Evolutionary conservation across 1,284 basidiomycete species (phyloP), one percentile per base, ranked within the genome.

Genomic region (Chalciporus sp.): DNA sequence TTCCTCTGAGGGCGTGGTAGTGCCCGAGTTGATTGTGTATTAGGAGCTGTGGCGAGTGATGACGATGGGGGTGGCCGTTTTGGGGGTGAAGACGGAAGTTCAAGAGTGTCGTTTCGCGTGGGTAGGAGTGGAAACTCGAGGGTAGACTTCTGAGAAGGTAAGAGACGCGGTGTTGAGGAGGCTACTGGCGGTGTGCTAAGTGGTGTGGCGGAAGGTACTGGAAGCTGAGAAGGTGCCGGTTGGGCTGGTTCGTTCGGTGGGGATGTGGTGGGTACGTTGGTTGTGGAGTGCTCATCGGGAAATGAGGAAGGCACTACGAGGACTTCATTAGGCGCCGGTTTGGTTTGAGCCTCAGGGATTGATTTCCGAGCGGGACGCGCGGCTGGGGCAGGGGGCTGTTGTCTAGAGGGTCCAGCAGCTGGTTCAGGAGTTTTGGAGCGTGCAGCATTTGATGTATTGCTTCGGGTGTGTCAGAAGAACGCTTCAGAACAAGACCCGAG

Each of bases 1-100:
- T 56, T 65, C n/a, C 3, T 37, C 14, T 44, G 47, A 11, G 44
- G 35, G 20, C 48, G 45, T 4, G 45, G 17, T 10, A 52, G 16
- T 23, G 31, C 43, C 26, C 8, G n/a, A 10, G 29, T 8, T n/a
- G 7, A 16, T 35, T 31, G 16, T 43, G 11, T 16, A 20, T 26
- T 8, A 37, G 35, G 35, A 16, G 7, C 12, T 29, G 7, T 56
- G 44, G 4, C 14, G 8, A 17, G 17, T 4, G n/a, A n/a, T 7
- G 35, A 7, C 7, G 44, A n/a, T 23, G 23, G 23, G 4, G 31
- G 9, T 26, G 17, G 53, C 35, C 17, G 47, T 7, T 48, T 23
- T 10, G 46, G 48, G 1, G 53, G 27, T 1, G 52, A 23, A 9
- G 54, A 45, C 16, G 35, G 7, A 2, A 46, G 48, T 35, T 57